These are phyloP conservation scores for Berberis vulgaris DNA, from an alignment of 164 flowering plant genomes.

Conservation along the genomic window DNA sequence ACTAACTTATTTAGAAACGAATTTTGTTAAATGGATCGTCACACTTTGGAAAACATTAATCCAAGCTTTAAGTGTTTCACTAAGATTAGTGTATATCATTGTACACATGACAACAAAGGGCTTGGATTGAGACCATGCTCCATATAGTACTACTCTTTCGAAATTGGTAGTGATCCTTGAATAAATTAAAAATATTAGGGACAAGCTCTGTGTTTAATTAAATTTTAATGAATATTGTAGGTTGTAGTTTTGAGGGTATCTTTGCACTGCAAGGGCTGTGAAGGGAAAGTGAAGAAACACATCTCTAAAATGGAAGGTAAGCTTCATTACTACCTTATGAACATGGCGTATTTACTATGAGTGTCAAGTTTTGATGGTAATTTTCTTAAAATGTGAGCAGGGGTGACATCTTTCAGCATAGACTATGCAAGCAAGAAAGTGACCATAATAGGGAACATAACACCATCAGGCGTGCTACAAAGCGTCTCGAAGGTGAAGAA, in stretches of 20 bases:
- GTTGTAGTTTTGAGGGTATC: slow-evolving; percentile 87
- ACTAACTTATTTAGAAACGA: too few species aligned
- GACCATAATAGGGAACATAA: slow-evolving; percentile 70
- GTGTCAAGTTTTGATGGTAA: background rate
- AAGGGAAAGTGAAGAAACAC: slow-evolving; percentile 83
- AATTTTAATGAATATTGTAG: slow-evolving; percentile 24
- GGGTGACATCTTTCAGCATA: slow-evolving; percentile 77
- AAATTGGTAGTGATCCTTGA: too few species aligned
- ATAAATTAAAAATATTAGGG: too few species aligned
- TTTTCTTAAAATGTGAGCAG: slow-evolving; percentile 29
- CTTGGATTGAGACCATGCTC: too few species aligned
- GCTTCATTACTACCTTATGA: background rate
- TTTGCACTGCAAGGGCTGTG: slow-evolving; percentile 95
- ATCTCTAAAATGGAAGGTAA: slow-evolving; percentile 90
- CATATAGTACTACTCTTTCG: too few species aligned
- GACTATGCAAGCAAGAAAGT: slow-evolving; percentile 77
- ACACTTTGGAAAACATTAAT: too few species aligned
- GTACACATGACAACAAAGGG: too few species aligned
- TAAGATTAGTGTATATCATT: too few species aligned
- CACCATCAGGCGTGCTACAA: slow-evolving; percentile 60
- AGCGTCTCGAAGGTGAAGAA: slow-evolving; percentile 81
- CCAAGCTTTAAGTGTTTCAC: too few species aligned
- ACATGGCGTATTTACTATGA: too few species aligned
- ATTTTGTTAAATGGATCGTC: too few species aligned
- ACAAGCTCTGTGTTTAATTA: background rate